Conservation (phyloP, 306 rosid genomes). For the Cicer chorassanicum region DNA sequence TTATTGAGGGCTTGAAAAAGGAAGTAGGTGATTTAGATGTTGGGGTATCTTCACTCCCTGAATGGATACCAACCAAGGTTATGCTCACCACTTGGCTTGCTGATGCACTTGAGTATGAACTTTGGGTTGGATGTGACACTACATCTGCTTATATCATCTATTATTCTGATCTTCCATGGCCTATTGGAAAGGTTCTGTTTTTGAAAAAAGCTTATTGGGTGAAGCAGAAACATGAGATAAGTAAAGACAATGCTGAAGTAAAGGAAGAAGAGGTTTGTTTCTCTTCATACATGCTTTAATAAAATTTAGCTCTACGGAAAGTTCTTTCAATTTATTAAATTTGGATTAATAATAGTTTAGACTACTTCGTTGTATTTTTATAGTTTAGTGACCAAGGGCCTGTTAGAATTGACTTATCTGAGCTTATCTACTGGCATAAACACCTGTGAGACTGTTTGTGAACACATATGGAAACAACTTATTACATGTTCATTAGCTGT, state of each 20-base stretch:
- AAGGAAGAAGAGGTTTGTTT: conserved; percentile 75
- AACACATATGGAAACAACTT: too few species aligned
- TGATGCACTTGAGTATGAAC: conserved; percentile 84
- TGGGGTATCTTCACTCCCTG: conserved; percentile 64
- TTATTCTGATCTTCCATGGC: conserved; percentile 90
- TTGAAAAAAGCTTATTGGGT: conserved; percentile 59
- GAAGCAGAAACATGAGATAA: conserved; percentile 72
- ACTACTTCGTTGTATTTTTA: too few species aligned
- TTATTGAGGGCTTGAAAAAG: conserved; percentile 69
- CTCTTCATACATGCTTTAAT: conserved; percentile 3
- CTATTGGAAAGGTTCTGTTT: conserved; percentile 70
- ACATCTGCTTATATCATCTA: conserved; percentile 63
- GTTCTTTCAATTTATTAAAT: background rate
- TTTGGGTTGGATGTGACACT: conserved; percentile 76
- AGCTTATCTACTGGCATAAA: too few species aligned
- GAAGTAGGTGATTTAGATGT: conserved; percentile 73
- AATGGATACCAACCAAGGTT: conserved; percentile 76
- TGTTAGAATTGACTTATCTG: too few species aligned
- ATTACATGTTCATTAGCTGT: too few species aligned
- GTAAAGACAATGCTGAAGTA: conserved; percentile 64
- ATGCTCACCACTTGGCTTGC: conserved; percentile 86
- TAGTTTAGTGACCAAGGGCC: too few species aligned
- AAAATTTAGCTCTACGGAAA: background rate
- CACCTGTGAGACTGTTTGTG: too few species aligned
- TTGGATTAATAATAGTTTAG: too few species aligned